Evolutionary conservation across 2,329 filamentous ascomycete species (phyloP).

Genomic region (Botrytis squamosa): DNA sequence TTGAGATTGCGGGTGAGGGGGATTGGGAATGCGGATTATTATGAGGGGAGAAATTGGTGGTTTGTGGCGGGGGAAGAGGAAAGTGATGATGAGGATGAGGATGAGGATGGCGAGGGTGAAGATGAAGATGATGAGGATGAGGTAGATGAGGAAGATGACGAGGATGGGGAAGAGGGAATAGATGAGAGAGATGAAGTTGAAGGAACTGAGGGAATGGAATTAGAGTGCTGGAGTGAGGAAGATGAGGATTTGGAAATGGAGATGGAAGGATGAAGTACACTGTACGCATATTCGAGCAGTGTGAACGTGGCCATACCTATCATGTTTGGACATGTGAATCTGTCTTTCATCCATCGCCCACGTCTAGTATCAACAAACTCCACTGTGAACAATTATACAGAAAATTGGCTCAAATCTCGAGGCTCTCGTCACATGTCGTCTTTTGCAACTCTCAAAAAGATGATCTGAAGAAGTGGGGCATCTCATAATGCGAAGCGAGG

Average conservation of each 20-base stretch:
- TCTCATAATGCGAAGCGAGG: background rate
- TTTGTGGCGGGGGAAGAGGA: background rate
- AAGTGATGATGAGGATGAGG: background rate
- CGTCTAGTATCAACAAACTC: background rate
- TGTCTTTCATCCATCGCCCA: background rate
- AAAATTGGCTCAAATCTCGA: no score
- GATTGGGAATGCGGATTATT: background rate
- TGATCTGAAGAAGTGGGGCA: background rate
- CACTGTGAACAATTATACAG: no score
- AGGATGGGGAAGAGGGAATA: background rate
- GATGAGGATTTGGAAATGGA: background rate
- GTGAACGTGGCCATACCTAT: no score
- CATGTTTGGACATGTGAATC: background rate
- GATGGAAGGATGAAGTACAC: background rate
- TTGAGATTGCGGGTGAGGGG: background rate
- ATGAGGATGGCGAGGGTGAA: no score
- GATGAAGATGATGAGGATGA: background rate
- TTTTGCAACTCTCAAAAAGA: background rate
- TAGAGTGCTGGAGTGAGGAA: background rate
- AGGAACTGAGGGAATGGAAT: background rate
- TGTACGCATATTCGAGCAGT: background rate
- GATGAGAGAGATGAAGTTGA: background rate
- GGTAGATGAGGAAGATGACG: no score
- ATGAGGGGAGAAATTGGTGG: background rate
- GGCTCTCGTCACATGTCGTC: accelerated